Evolutionary conservation across 2,329 filamentous ascomycete species (phyloP).

Genomic region (Stromatinia cepivora): DNA sequence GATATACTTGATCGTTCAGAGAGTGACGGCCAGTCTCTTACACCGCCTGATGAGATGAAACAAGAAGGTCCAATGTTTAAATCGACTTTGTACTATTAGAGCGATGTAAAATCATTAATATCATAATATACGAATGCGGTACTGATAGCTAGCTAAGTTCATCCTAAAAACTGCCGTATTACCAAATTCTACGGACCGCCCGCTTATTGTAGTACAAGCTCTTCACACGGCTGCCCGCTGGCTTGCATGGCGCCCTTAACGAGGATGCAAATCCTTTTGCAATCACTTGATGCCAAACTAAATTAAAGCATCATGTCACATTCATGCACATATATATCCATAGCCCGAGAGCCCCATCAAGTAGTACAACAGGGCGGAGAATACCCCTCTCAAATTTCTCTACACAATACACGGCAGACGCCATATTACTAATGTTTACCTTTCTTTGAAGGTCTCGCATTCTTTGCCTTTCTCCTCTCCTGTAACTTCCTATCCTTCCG

Average conservation of each 20-base stretch:
- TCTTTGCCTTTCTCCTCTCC: constrained; percentile 81
- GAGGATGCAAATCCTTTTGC: not conserved
- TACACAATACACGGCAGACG: constrained; percentile 16
- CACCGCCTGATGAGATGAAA: no score
- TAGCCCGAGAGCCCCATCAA: not conserved
- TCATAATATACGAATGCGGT: not conserved
- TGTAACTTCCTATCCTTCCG: constrained; percentile 76
- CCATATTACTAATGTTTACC: constrained; percentile 26
- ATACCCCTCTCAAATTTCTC: constrained; percentile 25
- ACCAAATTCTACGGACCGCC: not conserved
- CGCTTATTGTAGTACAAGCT: not conserved
- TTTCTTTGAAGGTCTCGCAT: constrained; percentile 75
- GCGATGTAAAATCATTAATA: not conserved
- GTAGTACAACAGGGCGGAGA: not conserved
- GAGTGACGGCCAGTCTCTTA: no score
- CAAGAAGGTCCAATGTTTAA: no score
- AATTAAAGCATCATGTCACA: not conserved
- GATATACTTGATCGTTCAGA: no score
- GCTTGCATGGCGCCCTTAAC: not conserved
- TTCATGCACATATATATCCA: not conserved
- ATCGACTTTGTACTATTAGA: no score
- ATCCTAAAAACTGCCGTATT: not conserved
- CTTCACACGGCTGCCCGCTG: not conserved
- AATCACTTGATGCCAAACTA: not conserved
- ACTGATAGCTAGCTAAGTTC: not conserved